Evolutionary conservation across 2,329 filamentous ascomycete genomes (phyloP).

Genomic region (Rhinocladiella similis): DNA sequence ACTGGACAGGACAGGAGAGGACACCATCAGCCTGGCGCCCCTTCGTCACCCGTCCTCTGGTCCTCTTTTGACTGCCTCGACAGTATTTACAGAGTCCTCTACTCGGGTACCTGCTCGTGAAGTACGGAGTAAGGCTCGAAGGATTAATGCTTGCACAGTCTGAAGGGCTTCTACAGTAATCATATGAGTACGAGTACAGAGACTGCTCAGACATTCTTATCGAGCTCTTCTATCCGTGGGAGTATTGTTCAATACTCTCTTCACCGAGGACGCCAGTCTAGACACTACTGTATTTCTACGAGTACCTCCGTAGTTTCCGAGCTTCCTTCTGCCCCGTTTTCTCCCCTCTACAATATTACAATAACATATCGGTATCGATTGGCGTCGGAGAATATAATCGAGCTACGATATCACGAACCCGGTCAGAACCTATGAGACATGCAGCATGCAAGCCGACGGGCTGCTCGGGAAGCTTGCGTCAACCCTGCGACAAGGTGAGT

Average conservation of each 20-base stretch:
- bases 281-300: too few species aligned
- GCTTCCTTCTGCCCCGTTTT: neutral
- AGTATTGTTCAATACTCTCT: too few species aligned
- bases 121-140: too few species aligned
- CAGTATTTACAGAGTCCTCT: neutral
- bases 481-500: neutral
- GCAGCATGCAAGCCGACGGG: neutral
- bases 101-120: neutral
- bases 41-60: neutral
- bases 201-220: too few species aligned
- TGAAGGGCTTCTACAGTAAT: too few species aligned
- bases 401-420: neutral
- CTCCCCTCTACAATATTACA: neutral
- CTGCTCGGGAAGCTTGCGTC: constrained; percentile 4
- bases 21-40: too few species aligned
- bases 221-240: too few species aligned
- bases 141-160: too few species aligned
- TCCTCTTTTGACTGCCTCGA: too few species aligned
- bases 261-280: too few species aligned
- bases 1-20: too few species aligned
- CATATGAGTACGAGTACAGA: too few species aligned
- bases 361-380: constrained; percentile 3
- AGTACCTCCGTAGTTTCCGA: neutral
- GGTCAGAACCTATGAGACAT: neutral
- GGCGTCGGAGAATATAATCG: constrained; percentile 1